Evolutionary conservation across 2,329 filamentous ascomycete genomes (phyloP), one percentile per base, ranked within the genome.

Genomic region (Clonostachys solani): DNA sequence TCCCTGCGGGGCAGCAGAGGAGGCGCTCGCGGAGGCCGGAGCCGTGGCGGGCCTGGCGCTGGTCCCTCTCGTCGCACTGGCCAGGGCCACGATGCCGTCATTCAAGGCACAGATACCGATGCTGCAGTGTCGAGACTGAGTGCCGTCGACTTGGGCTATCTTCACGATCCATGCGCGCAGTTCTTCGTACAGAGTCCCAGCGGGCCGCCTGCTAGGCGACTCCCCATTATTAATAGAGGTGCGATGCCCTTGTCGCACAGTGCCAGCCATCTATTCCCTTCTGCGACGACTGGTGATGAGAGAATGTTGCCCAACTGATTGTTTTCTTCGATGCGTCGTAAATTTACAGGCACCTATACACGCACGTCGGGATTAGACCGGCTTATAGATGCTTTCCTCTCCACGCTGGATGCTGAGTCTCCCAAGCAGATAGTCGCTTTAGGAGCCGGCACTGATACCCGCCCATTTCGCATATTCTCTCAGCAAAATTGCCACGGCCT

Each of bases 191-290:
- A 78, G 47, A 60, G 56, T 50, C 46, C 57, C 13, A 67, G 66
- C 42, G 75, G 72, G 50, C 69, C 74, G 15, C 59, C 73, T 2
- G 71, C 81, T 12, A 79, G 87, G 53, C 78, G 92, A 49, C 77
- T 95, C 52, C 94, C 94, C 45, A 89, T 99, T 52, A 96, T 99
- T 60, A 97, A 99, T 62, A 77, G 92, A 81, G 92, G 92, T 90
- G 66, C 54, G 72, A 55, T 45, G 10, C 42, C 23, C 46, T 23
- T 42, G 18, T 9, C 38, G 16, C 18, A n/a, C 12, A 42, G 40
- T 6, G 17, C 17, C 23, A 3, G 40, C 18, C 16, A n/a, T 29
- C 9, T 29, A 29, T 2, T 9, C 23, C 9, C 23, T 10, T 29
- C 8, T 29, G 17, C 18, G 40, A 29, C 18, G 40, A 29, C 29